Conservation (phyloP, 106 monocot genomes). For the Hemerocallis citrina region DNA sequence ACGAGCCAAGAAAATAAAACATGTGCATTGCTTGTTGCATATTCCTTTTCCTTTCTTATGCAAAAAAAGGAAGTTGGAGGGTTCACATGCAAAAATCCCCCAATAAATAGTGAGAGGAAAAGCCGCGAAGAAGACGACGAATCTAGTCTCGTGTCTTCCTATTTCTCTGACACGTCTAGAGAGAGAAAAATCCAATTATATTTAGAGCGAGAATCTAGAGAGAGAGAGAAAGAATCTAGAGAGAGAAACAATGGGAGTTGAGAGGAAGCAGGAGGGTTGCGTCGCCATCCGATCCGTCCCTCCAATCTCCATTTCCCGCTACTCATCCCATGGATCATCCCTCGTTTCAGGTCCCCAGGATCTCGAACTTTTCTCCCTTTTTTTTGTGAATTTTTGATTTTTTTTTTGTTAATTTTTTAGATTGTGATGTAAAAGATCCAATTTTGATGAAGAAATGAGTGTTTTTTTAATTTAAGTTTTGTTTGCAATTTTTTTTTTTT, state of each 20-base stretch:
- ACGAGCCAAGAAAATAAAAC: too few relatives aligned
- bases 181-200: not conserved
- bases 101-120: too few relatives aligned
- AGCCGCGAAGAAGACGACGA: too few relatives aligned
- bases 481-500: not conserved
- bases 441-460: too few relatives aligned
- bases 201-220: not conserved
- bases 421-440: too few relatives aligned
- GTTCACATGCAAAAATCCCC: too few relatives aligned
- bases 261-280: constrained; percentile 23
- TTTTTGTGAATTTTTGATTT: not conserved
- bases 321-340: constrained; percentile 22
- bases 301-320: constrained; percentile 21
- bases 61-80: too few relatives aligned
- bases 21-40: too few relatives aligned
- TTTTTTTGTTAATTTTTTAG: not conserved
- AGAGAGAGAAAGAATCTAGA: constrained; percentile 4
- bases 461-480: not conserved
- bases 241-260: constrained; percentile 11
- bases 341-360: constrained; percentile 14
- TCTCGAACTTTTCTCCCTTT: not conserved
- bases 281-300: constrained; percentile 32
- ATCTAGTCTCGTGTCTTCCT: too few relatives aligned
- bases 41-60: too few relatives aligned
- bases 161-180: not conserved